Percentiles rank a stretch among this genome's conserved stretches.
Evolutionary conservation across 2,329 filamentous ascomycete genomes (phyloP).

Genomic region (Diaporthe longicolla): DNA sequence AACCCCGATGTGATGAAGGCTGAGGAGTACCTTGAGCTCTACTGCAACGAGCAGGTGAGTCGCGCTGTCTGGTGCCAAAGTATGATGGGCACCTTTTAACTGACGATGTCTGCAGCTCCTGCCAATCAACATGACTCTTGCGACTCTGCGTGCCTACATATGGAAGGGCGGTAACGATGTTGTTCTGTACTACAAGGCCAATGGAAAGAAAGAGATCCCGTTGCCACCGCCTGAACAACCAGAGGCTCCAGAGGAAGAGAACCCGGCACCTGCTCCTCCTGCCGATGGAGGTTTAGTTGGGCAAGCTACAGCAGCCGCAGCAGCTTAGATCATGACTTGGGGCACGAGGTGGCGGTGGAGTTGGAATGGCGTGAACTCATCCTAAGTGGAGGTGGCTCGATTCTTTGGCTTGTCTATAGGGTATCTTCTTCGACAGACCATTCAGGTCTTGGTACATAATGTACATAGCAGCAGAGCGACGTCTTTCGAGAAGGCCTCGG

Average conservation of each 20-base stretch:
- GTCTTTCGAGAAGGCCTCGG: constrained; percentile 6
- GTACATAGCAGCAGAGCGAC: constrained; percentile 33
- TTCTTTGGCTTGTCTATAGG: constrained; percentile 36
- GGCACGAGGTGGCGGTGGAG: neutral
- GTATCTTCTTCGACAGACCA: constrained; percentile 34
- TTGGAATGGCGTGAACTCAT: neutral
- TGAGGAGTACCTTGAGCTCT: constrained; percentile 94
- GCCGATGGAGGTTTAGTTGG: constrained; percentile 22
- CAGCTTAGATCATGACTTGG: constrained; percentile 15
- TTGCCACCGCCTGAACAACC: constrained; percentile 50
- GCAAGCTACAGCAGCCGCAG: constrained; percentile 30
- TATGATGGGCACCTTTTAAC: neutral
- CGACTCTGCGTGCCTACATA: constrained; percentile 89
- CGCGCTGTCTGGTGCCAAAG: neutral
- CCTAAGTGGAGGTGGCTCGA: neutral
- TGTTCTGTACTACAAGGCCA: constrained; percentile 89
- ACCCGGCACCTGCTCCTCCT: neutral
- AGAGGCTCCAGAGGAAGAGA: constrained; percentile 32
- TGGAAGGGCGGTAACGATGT: constrained; percentile 98
- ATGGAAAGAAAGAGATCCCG: constrained; percentile 80
- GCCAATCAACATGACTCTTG: constrained; percentile 89
- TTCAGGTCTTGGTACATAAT: constrained; percentile 35
- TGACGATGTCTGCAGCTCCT: constrained; percentile 66
- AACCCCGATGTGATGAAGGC: constrained; percentile 76
- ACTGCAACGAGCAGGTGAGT: constrained; percentile 91